Evolutionary conservation across 2,329 filamentous ascomycete genomes (phyloP), one percentile per base, ranked within the genome.

Genomic region (Diaporthe citri): DNA sequence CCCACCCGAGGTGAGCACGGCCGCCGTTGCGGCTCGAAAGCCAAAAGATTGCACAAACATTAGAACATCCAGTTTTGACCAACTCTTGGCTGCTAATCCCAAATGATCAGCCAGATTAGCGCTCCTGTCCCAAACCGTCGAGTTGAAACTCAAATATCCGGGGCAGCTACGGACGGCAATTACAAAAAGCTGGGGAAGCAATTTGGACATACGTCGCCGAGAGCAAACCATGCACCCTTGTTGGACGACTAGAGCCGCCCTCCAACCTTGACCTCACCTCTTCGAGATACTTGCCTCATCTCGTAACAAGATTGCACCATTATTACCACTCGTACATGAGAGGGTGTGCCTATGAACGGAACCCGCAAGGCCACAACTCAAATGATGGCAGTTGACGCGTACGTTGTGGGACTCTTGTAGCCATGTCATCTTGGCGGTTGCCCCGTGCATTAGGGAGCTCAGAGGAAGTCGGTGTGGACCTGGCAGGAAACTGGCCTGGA

Each of bases 181-280:
- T 64, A 72, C 34, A 64, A 55, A 64, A 72, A 72, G 71, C 71
- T 43, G 71, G 71, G 71, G 71, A 72, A 72, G 71, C 51, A 72
- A 72, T 72, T 64, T 64, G 22, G 20, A 56, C 34, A 56, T 1
- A 56, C 25, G 70, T 43, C 31, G 69, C 55, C 69, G 39, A 72
- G 56, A 41, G 70, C 48, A 60, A 25, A 36, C 57, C 34, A 64
- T 52, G 71, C n/a, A 55, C 34, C 46, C 48, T 41, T 56, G 46
- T 46, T 22, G 46, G 46, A 28, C 46, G 48, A 31, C 56, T 56
- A 55, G 31, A 64, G 60, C 62, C 31, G 36, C 43, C 22, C 20
- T 34, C 34, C 34, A 51, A 31, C 43, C 46, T 31, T 39, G 39
- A 67, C 41, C 55, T 28, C 55, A 36, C 52, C 12, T 36, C 12